phyloP scores from a whole-genome alignment of 208 protist genomes.

The Leishmania amazonensis region DNA sequence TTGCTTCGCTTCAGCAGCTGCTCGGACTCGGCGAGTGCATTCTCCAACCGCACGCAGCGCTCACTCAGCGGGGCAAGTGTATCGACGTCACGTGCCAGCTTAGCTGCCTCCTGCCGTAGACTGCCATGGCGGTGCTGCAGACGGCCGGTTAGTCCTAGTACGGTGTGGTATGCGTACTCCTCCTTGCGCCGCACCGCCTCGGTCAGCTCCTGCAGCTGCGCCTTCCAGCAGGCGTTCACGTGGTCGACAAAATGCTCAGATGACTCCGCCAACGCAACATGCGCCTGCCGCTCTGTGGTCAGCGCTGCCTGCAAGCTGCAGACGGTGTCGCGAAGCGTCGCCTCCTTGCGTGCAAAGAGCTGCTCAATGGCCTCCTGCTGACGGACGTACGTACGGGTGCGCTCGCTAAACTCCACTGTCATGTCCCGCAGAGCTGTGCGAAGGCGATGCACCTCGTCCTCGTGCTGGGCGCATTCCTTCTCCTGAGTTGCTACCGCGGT shows the following conservation, averaged over 20 bases:
- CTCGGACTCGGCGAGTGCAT: constrained; percentile 14
- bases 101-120: constrained; percentile 16
- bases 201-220: constrained; percentile 1
- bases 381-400: constrained; percentile 52
- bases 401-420: constrained; percentile 62
- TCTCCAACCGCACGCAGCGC: constrained; percentile 31
- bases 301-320: constrained; percentile 22
- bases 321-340: constrained; percentile 24
- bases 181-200: constrained; percentile 17
- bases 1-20: constrained; percentile 19
- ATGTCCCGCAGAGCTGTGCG: constrained; percentile 51
- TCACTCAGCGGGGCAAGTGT: constrained; percentile 41
- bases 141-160: constrained; percentile 16
- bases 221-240: constrained; percentile 15
- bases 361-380: constrained; percentile 56
- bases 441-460: constrained; percentile 47
- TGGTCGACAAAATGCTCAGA: neutral
- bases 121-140: constrained; percentile 23
- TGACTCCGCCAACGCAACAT: neutral
- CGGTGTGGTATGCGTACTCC: constrained; percentile 2
- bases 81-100: constrained; percentile 21
- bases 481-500: neutral
- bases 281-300: neutral
- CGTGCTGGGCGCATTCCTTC: constrained; percentile 25
- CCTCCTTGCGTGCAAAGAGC: constrained; percentile 39